Percentiles rank a stretch among this genome's conserved stretches.
phyloP scores from a whole-genome alignment of 305 asterid species.

The Caryopteris hybrid region DNA sequence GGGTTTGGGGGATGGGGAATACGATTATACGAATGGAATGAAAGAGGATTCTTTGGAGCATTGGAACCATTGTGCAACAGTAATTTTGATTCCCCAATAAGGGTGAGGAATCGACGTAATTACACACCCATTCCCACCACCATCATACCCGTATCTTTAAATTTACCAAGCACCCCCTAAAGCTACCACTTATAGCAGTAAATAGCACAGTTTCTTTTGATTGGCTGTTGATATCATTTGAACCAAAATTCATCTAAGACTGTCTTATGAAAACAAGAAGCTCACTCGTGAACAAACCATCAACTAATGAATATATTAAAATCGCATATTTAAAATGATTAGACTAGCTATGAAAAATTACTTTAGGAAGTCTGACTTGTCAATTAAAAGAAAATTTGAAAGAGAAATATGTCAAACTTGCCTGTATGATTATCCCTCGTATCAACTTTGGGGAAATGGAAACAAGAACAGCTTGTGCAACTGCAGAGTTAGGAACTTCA shows the following conservation, averaged over 20 bases:
- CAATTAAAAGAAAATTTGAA: neutral
- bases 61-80: too few relatives aligned
- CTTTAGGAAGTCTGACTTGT: neutral
- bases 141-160: too few relatives aligned
- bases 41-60: too few relatives aligned
- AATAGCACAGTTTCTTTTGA: neutral
- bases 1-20: too few relatives aligned
- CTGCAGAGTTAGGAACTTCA: slow-evolving; percentile 80
- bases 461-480: slow-evolving; percentile 72
- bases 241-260: neutral
- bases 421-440: slow-evolving; percentile 66
- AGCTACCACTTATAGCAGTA: neutral
- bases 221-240: neutral
- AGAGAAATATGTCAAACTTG: slow-evolving; percentile 10
- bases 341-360: neutral
- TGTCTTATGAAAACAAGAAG: neutral
- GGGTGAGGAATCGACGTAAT: too few relatives aligned
- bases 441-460: slow-evolving; percentile 86
- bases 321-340: neutral
- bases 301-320: neutral
- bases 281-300: neutral
- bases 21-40: too few relatives aligned
- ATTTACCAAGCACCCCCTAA: too few relatives aligned
- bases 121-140: too few relatives aligned
- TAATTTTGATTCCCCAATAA: too few relatives aligned